Evolutionary conservation across 2,329 filamentous ascomycete genomes (phyloP).

Genomic region (Septoria petroselini): DNA sequence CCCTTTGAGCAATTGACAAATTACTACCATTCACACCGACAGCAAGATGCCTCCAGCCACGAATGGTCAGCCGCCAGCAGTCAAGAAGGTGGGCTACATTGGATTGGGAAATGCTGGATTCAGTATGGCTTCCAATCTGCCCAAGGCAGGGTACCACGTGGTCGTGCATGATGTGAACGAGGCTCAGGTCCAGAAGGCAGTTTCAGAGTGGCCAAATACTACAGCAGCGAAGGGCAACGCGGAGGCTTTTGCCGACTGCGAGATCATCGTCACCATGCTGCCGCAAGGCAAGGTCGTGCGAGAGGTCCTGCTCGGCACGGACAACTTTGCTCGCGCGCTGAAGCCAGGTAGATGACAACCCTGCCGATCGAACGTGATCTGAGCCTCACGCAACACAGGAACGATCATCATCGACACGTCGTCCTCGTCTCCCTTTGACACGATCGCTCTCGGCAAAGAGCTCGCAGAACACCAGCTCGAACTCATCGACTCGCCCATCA

Average conservation of each 20-base stretch:
- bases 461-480: conserved; percentile 34
- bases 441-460: conserved; percentile 36
- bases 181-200: conserved; percentile 27
- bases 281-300: conserved; percentile 39
- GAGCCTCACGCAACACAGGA: conserved; percentile 19
- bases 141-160: conserved; percentile 35
- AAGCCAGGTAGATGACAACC: conserved; percentile 24
- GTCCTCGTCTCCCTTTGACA: conserved; percentile 40
- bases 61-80: conserved; percentile 19
- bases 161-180: conserved; percentile 37
- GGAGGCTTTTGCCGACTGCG: conserved; percentile 35
- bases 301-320: conserved; percentile 34
- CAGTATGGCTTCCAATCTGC: conserved; percentile 38
- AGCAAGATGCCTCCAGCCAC: conserved; percentile 20
- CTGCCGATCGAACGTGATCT: background rate
- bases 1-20: background rate
- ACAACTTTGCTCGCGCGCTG: conserved; percentile 33
- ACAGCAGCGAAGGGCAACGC: conserved; percentile 29
- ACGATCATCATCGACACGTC: conserved; percentile 39
- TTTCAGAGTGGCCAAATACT: conserved; percentile 33
- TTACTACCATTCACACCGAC: background rate
- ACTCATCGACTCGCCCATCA: conserved; percentile 40
- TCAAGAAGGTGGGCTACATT: conserved; percentile 37
- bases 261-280: conserved; percentile 40
- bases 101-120: conserved; percentile 39